These are phyloP conservation scores for Hymenoscyphus scutula DNA, from an alignment of 2,329 filamentous ascomycete species.

Conservation along the genomic window DNA sequence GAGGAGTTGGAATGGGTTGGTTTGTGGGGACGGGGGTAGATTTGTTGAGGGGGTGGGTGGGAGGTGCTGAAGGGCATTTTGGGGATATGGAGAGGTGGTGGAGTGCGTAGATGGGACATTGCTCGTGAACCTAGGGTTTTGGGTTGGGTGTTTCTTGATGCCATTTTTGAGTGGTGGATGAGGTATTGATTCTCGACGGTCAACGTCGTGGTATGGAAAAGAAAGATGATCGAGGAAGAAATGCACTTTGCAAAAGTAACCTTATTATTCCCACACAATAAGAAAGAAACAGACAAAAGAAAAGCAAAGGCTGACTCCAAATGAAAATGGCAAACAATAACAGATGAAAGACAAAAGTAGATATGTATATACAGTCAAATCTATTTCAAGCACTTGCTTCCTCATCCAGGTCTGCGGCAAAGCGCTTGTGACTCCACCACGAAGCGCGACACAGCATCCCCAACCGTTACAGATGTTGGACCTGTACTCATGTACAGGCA, in stretches of 20 bases:
- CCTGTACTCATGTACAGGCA: not conserved
- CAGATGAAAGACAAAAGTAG: too few species aligned
- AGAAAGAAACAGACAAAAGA: not conserved
- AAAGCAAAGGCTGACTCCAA: not conserved
- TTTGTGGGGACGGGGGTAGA: not conserved
- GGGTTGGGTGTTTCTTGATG: constrained; percentile 13
- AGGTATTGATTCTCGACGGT: not conserved
- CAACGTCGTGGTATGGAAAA: not conserved
- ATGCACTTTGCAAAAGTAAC: not conserved
- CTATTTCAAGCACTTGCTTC: not conserved
- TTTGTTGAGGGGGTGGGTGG: constrained; percentile 6
- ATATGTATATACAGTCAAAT: not conserved
- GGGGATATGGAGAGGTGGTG: constrained; percentile 5
- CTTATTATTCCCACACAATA: not conserved
- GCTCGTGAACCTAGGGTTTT: constrained; percentile 7
- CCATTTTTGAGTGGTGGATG: not conserved
- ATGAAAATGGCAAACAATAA: not conserved
- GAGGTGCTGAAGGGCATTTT: not conserved
- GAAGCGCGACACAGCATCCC: not conserved
- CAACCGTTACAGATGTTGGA: not conserved
- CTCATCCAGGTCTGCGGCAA: not conserved
- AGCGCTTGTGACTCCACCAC: not conserved
- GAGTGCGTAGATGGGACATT: constrained; percentile 11
- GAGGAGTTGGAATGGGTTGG: not conserved
- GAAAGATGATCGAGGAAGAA: not conserved